phyloP scores from a whole-genome alignment of 257 asterid genomes.

The Lycium ferocissimum region DNA sequence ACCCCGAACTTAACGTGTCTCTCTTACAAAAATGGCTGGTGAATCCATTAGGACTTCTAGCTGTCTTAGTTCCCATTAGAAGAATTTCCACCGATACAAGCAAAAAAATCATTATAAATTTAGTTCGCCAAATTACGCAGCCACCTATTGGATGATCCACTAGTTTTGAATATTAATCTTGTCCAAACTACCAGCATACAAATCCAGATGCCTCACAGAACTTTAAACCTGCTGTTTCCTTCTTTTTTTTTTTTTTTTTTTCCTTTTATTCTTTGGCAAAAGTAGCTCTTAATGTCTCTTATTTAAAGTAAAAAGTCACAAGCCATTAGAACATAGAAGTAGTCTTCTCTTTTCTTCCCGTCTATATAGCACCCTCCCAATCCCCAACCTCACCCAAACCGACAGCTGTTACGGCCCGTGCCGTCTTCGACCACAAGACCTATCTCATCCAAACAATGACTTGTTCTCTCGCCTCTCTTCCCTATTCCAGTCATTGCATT shows the following conservation, averaged over 20 bases:
- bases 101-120: background rate
- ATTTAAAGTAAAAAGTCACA: background rate
- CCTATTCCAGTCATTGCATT: background rate
- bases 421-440: background rate
- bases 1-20: background rate
- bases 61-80: background rate
- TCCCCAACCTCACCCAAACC: background rate
- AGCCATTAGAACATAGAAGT: background rate
- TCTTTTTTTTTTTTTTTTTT: no score
- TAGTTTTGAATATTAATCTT: background rate
- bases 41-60: constrained; percentile 5
- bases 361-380: background rate
- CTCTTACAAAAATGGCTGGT: background rate
- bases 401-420: background rate
- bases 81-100: background rate
- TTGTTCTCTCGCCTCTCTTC: background rate
- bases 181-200: background rate
- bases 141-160: constrained; percentile 5
- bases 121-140: background rate
- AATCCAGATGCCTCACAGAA: background rate
- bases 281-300: background rate
- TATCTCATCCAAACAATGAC: background rate
- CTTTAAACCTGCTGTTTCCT: background rate
- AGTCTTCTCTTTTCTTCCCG: background rate
- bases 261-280: background rate